phyloP scores from a whole-genome alignment of 164 flowering plant species.

The Aristolochia californica region DNA sequence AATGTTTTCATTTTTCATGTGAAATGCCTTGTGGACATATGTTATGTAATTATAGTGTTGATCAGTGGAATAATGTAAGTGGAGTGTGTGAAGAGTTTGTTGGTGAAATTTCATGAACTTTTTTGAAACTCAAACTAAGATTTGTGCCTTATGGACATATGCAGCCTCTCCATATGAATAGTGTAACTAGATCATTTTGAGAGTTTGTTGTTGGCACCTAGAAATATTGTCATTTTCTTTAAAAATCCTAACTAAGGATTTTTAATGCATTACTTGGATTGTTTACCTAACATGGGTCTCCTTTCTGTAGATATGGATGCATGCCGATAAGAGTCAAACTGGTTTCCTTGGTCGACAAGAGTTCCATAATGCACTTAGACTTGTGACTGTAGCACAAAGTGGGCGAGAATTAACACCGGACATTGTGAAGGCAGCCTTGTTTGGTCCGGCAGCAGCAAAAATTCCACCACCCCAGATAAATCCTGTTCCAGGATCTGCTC shows the following conservation, averaged over 20 bases:
- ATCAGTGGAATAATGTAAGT: too few relatives aligned
- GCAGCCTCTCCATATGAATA: too few relatives aligned
- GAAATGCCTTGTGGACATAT: too few relatives aligned
- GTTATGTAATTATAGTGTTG: too few relatives aligned
- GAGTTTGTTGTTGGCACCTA: too few relatives aligned
- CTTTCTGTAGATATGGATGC: constrained; percentile 66
- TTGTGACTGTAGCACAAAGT: constrained; percentile 94
- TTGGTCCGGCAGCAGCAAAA: constrained; percentile 85
- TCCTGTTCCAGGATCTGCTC: constrained; percentile 35
- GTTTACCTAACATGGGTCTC: not conserved
- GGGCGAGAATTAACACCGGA: constrained; percentile 89
- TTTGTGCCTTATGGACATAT: too few relatives aligned
- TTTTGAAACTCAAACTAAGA: too few relatives aligned
- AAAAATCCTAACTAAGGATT: not conserved
- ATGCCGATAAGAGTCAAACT: constrained; percentile 60
- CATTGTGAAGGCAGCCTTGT: constrained; percentile 81
- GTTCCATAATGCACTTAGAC: constrained; percentile 86
- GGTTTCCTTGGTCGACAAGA: constrained; percentile 85
- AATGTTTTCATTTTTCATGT: too few relatives aligned
- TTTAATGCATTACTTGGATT: not conserved
- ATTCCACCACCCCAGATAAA: constrained; percentile 90
- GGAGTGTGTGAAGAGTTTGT: too few relatives aligned
- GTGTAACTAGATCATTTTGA: too few relatives aligned
- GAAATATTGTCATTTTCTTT: not conserved
- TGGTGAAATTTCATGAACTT: too few relatives aligned